Percentiles rank a stretch among this genome's conserved stretches.
Conservation (phyloP, 2,329 filamentous ascomycete species). For the Monosporascus cannonballus region DNA sequence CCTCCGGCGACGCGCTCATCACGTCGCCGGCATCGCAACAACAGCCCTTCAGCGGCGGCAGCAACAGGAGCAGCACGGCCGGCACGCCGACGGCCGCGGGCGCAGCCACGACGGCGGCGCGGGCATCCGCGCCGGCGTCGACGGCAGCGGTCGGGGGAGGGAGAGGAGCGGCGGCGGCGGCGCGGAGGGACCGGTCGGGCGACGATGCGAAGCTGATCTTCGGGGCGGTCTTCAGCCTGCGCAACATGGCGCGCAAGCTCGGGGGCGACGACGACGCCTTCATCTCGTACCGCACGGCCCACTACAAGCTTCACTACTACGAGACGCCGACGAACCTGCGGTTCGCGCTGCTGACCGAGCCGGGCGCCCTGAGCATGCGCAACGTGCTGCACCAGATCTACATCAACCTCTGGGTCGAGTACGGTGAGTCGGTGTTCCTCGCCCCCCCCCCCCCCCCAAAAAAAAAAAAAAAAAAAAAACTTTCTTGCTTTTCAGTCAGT, state of each 20-base stretch:
- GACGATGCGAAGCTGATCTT: constrained; percentile 98
- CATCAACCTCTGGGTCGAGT: constrained; percentile 96
- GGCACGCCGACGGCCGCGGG: constrained; percentile 21
- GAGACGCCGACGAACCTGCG: constrained; percentile 94
- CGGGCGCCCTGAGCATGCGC: constrained; percentile 80
- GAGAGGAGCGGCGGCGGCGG: constrained; percentile 2
- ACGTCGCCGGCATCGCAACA: constrained; percentile 4
- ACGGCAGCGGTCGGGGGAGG: constrained; percentile 7
- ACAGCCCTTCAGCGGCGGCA: background rate
- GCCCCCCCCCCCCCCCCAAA: too few relatives aligned
- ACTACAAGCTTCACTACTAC: constrained; percentile 99
- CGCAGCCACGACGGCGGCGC: constrained; percentile 17
- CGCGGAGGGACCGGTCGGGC: constrained; percentile 31
- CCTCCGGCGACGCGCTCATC: constrained; percentile 3
- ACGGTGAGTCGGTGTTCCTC: constrained; percentile 48
- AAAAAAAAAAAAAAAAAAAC: too few relatives aligned
- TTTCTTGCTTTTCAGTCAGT: background rate
- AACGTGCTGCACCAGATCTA: constrained; percentile 97
- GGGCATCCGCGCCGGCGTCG: constrained; percentile 39
- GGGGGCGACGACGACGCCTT: constrained; percentile 93
- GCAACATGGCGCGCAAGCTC: constrained; percentile 94
- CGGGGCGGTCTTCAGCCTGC: constrained; percentile 89
- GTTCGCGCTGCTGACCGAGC: constrained; percentile 94
- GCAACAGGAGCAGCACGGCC: constrained; percentile 19
- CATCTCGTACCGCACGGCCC: constrained; percentile 83